Evolutionary conservation across 345 rosid genomes (phyloP), one percentile per base, ranked within the genome.

Genomic region (Balakata baccata): DNA sequence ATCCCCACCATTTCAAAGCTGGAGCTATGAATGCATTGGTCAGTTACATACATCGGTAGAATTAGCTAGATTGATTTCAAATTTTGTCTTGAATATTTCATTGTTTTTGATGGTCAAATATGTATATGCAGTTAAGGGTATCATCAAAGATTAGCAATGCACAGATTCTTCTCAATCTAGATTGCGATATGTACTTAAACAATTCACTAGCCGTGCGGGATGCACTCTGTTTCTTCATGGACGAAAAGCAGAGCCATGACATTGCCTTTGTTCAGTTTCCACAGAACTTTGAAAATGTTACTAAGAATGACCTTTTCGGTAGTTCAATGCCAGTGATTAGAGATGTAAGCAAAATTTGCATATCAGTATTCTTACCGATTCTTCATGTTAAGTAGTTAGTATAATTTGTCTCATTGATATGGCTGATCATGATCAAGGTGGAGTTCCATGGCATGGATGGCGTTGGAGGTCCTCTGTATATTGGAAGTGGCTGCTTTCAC

Each of bases 401-500:
- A 12, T 38, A 37, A 9, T 63, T 14, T 52, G 23, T 17, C 38
- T 63, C 39, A 17, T 14, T 51, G 25, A 9, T 57, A 4, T 17
- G 34, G 22, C 11, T 54, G 39, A 37, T 23, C 65, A 41, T 70
- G 5, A 67, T 71, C 46, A 75, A 91, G 97, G 85, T 92, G 63
- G 94, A 92, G 39, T 87, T 94, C 52, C 81, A 77, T 60, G 89
- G 96, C 23, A 3, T 80, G 65, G 97, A 94, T 82, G 95, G 95
- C 57, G 69, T 73, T 79, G 98, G 93, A 61, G 95, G 98, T 0
- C 87, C 87, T 43, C n/a, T 82, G 0, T 94, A 86, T 75, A 7
- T 89, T 60, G 98, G 98, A 74, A 92, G 87, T 18, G 93, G 98
- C 59, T 90, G 97, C 78, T 86, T 94, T 75, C 97, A 94, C 78